A percentile compares a stretch with the other conserved stretches of the same genome.
Evolutionary conservation across 805 yeast species (phyloP).

Genomic region (Candida silvicultrix): DNA sequence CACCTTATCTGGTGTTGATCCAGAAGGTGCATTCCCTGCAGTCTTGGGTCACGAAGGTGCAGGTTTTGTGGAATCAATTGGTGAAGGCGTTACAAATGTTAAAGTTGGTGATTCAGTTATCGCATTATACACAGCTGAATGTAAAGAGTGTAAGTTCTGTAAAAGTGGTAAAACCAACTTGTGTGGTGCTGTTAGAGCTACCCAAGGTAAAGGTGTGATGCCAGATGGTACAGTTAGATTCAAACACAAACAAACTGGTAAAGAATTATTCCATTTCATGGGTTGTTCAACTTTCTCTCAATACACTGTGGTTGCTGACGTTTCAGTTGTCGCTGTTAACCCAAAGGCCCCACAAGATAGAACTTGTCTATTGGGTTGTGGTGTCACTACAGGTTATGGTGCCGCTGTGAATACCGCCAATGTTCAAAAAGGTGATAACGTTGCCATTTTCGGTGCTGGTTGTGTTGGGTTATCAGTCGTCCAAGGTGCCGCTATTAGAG

Average conservation of each 20-base stretch:
- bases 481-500: constrained; percentile 85
- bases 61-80: constrained; percentile 91
- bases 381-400: constrained; percentile 98
- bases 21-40: constrained; percentile 94
- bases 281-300: constrained; percentile 97
- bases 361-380: constrained; percentile 94
- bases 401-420: constrained; percentile 94
- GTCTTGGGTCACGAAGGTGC: constrained; percentile 98
- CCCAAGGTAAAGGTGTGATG: constrained; percentile 98
- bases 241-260: constrained; percentile 65
- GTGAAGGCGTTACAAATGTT: constrained; percentile 88
- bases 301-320: constrained; percentile 97
- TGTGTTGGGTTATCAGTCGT: constrained; percentile 95
- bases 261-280: constrained; percentile 87
- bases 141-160: constrained; percentile 93
- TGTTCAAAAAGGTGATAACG: constrained; percentile 85
- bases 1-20: constrained; percentile 90
- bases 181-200: constrained; percentile 92
- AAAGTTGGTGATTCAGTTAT: constrained; percentile 92
- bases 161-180: constrained; percentile 91
- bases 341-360: constrained; percentile 78
- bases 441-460: constrained; percentile 97
- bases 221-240: constrained; percentile 97
- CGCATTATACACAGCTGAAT: constrained; percentile 94
- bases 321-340: constrained; percentile 89